Evolutionary conservation across 257 asterid genomes (phyloP), one percentile per base, ranked within the genome.

Genomic region (Rubia yunnanensis): DNA sequence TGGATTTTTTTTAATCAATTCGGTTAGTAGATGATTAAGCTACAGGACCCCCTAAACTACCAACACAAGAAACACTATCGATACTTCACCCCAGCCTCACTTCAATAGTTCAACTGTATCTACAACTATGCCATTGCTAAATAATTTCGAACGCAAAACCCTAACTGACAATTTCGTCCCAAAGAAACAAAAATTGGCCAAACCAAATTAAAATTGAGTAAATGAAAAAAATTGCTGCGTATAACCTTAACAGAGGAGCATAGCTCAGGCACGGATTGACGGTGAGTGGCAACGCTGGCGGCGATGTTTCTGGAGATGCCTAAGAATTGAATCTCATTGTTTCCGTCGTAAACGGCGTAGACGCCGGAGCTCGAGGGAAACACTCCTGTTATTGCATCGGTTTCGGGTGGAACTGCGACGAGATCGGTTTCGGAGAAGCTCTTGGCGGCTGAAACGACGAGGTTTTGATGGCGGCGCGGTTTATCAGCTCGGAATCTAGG

Each of bases 271-370:
- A 87, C 82, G 28, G 95, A 83, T n/a, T 81, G 86, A 76, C 74
- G 83, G 80, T 92, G 97, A 10, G 80, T 20, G 70, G 66, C 70
- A 66, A 92, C 76, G 65, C 98, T 92, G 67, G 89, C 87, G 28
- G 91, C 95, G 59, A 89, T 78, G 74, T 89, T 89, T 57, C 92
- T 76, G 27, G 98, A 87, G 56, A 92, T 87, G 62, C 98, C 98
- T 70, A 92, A 71, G 73, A 89, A 92, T 66, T 92, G 97, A 55
- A 92, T 91, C 64, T 80, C 96, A 34, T 80, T 83, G 63, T 59
- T 72, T 61, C 68, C 70, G 67, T 87, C 83, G 68, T 83, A 89
- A 58, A 92, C 81, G 23, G 95, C 98, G 59, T 89, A 92, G 8
- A 92, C 98, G 15, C 97, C 98, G 66, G 96, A 73, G 70, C 61